Conservation (phyloP, 2,329 filamentous ascomycete genomes). For the Dothistroma pini region DNA sequence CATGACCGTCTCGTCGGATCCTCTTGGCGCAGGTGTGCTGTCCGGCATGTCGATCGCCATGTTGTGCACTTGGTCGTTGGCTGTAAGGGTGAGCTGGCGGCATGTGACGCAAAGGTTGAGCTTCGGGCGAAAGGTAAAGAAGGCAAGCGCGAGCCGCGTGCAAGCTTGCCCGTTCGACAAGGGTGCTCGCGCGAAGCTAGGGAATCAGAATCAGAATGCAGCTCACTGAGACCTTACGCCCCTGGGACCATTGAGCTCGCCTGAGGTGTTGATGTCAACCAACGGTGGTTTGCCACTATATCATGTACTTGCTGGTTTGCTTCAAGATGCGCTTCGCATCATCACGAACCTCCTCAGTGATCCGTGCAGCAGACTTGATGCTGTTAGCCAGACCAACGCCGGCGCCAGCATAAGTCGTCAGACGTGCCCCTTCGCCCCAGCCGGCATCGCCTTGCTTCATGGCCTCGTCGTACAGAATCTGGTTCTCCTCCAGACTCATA, state of each 20-base stretch:
- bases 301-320: constrained; percentile 16
- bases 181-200: neutral
- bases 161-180: neutral
- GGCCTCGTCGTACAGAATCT: constrained; percentile 46
- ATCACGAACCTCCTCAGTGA: constrained; percentile 49
- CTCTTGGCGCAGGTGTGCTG: neutral
- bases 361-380: constrained; percentile 49
- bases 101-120: neutral
- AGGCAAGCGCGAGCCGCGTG: neutral
- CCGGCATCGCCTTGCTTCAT: constrained; percentile 49
- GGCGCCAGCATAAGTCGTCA: constrained; percentile 62
- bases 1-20: neutral
- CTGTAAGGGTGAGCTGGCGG: neutral
- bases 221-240: neutral
- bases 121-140: neutral
- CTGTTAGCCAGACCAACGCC: constrained; percentile 57
- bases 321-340: constrained; percentile 36
- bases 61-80: neutral
- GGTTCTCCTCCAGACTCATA: constrained; percentile 44
- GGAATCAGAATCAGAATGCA: neutral
- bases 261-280: too few relatives aligned
- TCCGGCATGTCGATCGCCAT: neutral
- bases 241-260: too few relatives aligned
- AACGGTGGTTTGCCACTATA: neutral
- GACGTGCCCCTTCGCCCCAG: constrained; percentile 52